phyloP scores from a whole-genome alignment of 2,329 filamentous ascomycete genomes.

The Stagonosporopsis tanaceti region DNA sequence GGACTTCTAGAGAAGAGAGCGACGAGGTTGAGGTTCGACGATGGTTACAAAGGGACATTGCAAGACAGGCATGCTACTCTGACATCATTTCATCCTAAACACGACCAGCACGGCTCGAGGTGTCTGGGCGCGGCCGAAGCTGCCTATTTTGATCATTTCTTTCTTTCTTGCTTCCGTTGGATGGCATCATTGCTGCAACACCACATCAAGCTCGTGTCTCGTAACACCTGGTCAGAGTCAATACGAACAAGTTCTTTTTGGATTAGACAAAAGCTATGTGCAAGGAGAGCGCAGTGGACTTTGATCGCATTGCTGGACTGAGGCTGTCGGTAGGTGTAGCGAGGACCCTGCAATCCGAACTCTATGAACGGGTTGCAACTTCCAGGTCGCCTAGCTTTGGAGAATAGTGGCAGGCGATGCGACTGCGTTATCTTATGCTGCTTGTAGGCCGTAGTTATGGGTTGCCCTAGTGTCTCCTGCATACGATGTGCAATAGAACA shows the following conservation, averaged over 20 bases:
- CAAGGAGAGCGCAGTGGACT: neutral
- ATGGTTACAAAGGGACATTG: neutral
- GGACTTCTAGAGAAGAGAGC: neutral
- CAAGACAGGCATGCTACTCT: neutral
- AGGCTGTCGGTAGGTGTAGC: too few species aligned
- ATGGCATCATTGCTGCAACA: neutral
- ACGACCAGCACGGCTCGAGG: neutral
- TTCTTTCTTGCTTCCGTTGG: neutral
- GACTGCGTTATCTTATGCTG: too few species aligned
- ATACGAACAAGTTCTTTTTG: neutral
- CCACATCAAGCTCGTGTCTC: neutral
- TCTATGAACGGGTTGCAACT: too few species aligned
- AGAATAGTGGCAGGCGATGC: too few species aligned
- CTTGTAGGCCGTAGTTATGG: too few species aligned
- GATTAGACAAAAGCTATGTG: neutral
- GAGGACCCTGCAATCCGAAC: too few species aligned
- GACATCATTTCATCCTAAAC: neutral
- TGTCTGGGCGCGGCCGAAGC: neutral
- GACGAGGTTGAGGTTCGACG: neutral
- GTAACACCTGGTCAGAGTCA: neutral
- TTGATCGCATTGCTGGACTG: neutral
- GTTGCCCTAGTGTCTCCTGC: too few species aligned
- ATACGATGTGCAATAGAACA: too few species aligned
- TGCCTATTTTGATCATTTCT: neutral
- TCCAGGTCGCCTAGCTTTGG: too few species aligned